Conservation (phyloP, 2,329 filamentous ascomycete genomes). For the Didymella lethalis region DNA sequence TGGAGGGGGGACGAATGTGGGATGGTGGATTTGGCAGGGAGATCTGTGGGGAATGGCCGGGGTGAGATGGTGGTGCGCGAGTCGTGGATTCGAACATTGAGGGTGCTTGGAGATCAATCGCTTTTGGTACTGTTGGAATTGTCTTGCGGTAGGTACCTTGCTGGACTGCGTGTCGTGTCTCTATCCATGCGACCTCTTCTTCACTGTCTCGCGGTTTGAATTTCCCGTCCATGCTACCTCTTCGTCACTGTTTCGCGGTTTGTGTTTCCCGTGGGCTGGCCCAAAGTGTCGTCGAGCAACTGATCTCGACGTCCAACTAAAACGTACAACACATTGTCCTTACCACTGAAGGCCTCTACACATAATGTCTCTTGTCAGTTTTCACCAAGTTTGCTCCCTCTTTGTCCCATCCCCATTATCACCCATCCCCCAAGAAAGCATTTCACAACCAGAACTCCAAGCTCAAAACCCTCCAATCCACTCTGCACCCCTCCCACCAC, state of each 20-base stretch:
- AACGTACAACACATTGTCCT: neutral
- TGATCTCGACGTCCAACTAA: neutral
- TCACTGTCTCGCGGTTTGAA: neutral
- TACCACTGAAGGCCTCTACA: neutral
- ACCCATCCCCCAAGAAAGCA: accelerated
- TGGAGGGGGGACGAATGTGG: neutral
- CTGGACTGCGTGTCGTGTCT: neutral
- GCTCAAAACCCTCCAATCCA: neutral
- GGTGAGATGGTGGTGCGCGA: neutral
- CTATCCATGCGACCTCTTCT: neutral
- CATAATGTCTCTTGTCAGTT: neutral
- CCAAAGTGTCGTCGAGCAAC: neutral
- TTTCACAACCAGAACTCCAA: neutral
- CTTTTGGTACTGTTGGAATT: neutral
- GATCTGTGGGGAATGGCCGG: conserved; percentile 7
- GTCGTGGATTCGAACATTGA: neutral
- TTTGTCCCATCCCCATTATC: neutral
- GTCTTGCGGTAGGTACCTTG: neutral
- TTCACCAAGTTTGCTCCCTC: neutral
- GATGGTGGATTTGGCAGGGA: neutral
- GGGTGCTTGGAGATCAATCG: neutral
- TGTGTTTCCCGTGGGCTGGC: neutral
- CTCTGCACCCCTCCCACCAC: neutral
- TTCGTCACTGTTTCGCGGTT: neutral
- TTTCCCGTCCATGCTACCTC: neutral